Evolutionary conservation across 2,329 filamentous ascomycete genomes (phyloP), one percentile per base, ranked within the genome.

Genomic region (Epichloe elymi): DNA sequence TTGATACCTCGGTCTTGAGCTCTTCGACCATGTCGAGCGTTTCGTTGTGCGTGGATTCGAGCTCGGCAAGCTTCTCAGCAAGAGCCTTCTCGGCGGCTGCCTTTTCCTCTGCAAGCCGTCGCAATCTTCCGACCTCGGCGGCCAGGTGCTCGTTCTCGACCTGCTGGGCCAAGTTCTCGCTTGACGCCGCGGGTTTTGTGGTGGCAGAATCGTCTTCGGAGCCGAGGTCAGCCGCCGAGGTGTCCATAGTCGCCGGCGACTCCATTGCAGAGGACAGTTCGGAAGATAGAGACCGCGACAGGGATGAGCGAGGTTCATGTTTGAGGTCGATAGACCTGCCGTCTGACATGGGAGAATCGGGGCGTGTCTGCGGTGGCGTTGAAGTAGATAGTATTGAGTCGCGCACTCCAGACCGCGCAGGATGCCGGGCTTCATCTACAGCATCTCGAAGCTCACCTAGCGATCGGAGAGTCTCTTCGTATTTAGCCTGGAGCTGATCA

Each of bases 201-300:
- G 69, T 72, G 20, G 70, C 67, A 4, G 70, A 75, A 8, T 65
- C 67, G 10, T 68, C 65, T 11, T 69, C 68, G 14, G 64, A 65
- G 17, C 58, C 56, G 12, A 59, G 53, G 57, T 82, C 82, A 53
- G 73, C 71, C 63, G 83, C 79, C 58, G 79, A 82, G 47, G 76
- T 75, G 58, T 83, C 81, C 56, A 74, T 74, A 56, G 80, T 83
- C 60, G 75, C 74, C 59, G 80, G 80, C 63, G 85, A 87, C 62
- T 86, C 86, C 78, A 85, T 80, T 74, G 80, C 88, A 66, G 85
- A 95, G 62, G 88, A 95, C 66, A 95, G 79, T 71, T 97, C 93
- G 71, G 88, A 93, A 58, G 88, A 96, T 59, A 96, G 84, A 63
- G 89, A 95, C 67, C 85, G 88, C 72, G 88, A 90, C 38, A 64